Percentiles rank a stretch among this genome's conserved stretches.
Evolutionary conservation across 768 basidiomycete species (phyloP).

Genomic region (Suillus subaureus): DNA sequence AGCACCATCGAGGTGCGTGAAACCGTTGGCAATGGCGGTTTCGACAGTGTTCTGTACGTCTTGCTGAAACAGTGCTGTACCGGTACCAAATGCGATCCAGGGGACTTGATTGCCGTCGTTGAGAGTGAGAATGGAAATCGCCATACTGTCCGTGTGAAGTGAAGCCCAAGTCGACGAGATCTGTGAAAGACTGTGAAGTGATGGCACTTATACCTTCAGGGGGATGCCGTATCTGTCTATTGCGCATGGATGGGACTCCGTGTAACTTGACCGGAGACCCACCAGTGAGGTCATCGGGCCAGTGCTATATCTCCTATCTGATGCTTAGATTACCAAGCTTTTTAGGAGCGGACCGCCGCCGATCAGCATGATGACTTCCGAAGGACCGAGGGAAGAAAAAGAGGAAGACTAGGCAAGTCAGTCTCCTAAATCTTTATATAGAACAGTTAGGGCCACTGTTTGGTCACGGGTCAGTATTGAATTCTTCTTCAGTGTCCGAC

Average conservation of each 20-base stretch:
- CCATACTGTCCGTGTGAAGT: conserved; percentile 17
- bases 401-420: too few relatives aligned
- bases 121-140: conserved; percentile 30
- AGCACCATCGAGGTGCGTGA: conserved; percentile 18
- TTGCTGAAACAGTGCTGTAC: conserved; percentile 31
- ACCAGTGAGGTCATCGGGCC: not conserved
- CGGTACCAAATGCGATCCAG: conserved; percentile 37
- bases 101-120: conserved; percentile 42
- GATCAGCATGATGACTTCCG: not conserved
- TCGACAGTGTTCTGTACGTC: conserved; percentile 24
- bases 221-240: not conserved
- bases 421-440: too few relatives aligned
- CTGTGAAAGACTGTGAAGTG: not conserved
- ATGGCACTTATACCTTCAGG: not conserved
- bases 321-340: not conserved
- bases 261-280: not conserved
- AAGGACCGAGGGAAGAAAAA: too few relatives aligned
- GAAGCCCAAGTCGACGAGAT: not conserved
- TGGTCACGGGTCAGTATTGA: not conserved
- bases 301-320: not conserved
- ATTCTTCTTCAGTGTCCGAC: not conserved
- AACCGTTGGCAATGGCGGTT: conserved; percentile 36
- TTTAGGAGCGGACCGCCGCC: not conserved
- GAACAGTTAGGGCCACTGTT: too few relatives aligned
- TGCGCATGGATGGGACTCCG: not conserved